Evolutionary conservation across 352 stramenopile species (phyloP).

Genomic region (Pythium aristosporum): DNA sequence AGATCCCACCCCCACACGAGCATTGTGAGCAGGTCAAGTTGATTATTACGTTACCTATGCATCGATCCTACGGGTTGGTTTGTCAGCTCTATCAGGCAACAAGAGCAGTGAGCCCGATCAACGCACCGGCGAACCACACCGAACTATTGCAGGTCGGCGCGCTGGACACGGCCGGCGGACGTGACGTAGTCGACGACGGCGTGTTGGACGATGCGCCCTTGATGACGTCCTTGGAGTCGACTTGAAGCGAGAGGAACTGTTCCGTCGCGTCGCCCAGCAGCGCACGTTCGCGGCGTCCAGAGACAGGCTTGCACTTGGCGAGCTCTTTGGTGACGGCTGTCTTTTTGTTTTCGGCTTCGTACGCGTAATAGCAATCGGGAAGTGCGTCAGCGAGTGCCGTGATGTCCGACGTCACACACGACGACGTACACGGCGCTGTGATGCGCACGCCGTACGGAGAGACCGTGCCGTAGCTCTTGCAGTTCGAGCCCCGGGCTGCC

Average conservation of each 20-base stretch:
- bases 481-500: conserved; percentile 28
- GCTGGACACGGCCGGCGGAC: not conserved
- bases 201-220: not conserved
- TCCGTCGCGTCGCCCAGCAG: not conserved
- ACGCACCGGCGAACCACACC: not conserved
- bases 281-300: not conserved
- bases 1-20: too few relatives aligned
- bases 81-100: too few relatives aligned
- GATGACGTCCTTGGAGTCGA: not conserved
- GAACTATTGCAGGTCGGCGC: not conserved
- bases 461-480: conserved; percentile 20
- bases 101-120: not conserved
- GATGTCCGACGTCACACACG: conserved; percentile 24
- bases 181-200: not conserved
- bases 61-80: too few relatives aligned
- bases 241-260: not conserved
- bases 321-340: conserved; percentile 9
- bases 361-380: conserved; percentile 37
- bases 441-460: conserved; percentile 28
- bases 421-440: conserved; percentile 29
- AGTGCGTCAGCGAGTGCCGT: conserved; percentile 21
- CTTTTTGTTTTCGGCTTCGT: conserved; percentile 39
- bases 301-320: not conserved
- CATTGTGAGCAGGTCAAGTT: too few relatives aligned
- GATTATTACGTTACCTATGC: too few relatives aligned